Evolutionary conservation across 768 basidiomycete genomes (phyloP), one percentile per base, ranked within the genome.

Genomic region (Pleurotus salmoneostramineus): DNA sequence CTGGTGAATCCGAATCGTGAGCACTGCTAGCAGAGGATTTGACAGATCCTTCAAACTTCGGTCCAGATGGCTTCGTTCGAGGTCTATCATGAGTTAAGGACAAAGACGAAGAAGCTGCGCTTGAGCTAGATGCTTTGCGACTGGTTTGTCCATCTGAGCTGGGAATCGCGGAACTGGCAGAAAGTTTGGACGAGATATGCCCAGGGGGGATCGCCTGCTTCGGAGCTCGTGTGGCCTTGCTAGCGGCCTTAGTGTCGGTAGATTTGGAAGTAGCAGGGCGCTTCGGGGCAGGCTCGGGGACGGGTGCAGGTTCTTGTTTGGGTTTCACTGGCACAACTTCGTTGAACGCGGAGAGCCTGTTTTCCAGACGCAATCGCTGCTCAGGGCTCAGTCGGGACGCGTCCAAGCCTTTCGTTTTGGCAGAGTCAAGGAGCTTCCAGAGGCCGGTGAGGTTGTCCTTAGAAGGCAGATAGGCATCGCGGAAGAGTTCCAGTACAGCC

Each of bases 401-500:
- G 21, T 70, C 68, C 27, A 74, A 67, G 36, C 77, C 80, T 34
- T 75, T 77, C 60, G 75, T 80, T 40, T 81, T 79, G n/a, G 83
- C 82, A 63, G 80, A 79, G 17, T 83, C 78, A 35, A 90, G 74
- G 57, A 84, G 81, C 63, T 80, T 87, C 55, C 82, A 80, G 57
- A 97, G 76, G 64, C 89, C 90, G 55, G 74, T 70, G n/a, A 93
- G 66, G 2, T 81, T 82, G 15, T 71, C 75, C 31, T 82, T 74
- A 3, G 75, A 75, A 1, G 89, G 93, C 2, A 70, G 75, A 3
- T 86, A 74, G 5, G 74, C 70, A 46, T 85, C 82, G 52, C 81
- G 80, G 72, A 97, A 93, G 59, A 89, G 84, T 15, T 83, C 81
- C 50, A 98, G 76, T 31, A 98, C 78, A 10, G 85, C 82, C 65